Base-by-base conservation (phyloP, 805 yeast species). In the Suhomyces kilbournensis region DNA sequence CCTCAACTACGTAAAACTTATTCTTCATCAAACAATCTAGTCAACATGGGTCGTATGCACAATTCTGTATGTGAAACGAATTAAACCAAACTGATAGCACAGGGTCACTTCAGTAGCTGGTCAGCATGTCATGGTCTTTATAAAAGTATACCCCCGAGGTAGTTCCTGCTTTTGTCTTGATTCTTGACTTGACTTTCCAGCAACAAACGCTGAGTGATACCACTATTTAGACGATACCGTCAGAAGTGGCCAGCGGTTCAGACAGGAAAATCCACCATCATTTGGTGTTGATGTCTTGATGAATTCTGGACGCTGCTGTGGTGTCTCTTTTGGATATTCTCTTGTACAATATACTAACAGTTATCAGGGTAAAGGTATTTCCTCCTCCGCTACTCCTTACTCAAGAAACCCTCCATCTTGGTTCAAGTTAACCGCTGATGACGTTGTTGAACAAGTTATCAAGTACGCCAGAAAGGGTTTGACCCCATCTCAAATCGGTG, bases 401-500 rank as follows among this genome's bases (percentile, higher is more conserved):
- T 92, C 98, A 70, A 93, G 99, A 84, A 86, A 86, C 80, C 84
- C 96, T 78, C 99, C 98, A 78, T 82, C 97, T 78, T 94, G 99
- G 99, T 93, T 92, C 96, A 93, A 94, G 86, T 87, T 90, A 71
- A 83, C 97, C 59, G 78, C 96, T 66, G 97, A 92, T 65, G 87
- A 90, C 65, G 96, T 94, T 72, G 90, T 92, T 80, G 99, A 94
- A 83, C 97, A 91, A 83, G 85, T 93, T 83, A 79, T 87, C 92
- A 94, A 94, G 88, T 90, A 92, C 84, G 99, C 99, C 76, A 92
- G 97, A 84, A 94, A 94, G 86, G 99, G 99, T 92, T 83, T 92
- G 76, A 90, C 98, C 67, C 99, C 99, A 72, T 94, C 99, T 71
- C 97, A 91, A 81, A 94, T 94, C 64, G 99, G 99, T 90, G 99